Base-by-base conservation (phyloP, 2,329 filamentous ascomycete species). In the Fusarium coffeatum region DNA sequence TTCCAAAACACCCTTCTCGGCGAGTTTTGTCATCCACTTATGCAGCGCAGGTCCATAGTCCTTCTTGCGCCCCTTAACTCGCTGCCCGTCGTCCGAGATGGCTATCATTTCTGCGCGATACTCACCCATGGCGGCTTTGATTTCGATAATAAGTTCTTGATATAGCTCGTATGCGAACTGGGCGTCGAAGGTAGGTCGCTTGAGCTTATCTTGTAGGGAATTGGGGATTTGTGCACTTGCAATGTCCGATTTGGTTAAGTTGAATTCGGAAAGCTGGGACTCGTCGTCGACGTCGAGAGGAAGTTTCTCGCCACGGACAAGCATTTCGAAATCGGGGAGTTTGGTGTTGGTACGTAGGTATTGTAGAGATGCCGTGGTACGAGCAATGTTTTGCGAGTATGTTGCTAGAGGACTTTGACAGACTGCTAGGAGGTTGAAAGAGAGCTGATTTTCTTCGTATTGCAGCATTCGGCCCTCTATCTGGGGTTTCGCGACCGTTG, bases 381-480 rank as follows among this genome's bases (percentile, higher is more conserved):
- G 65, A 3, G 83, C 81, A 23, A 90, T 82, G 8, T 79, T 80
- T 78, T 63, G 86, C 61, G 76, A 83, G 13, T 89, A 80, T 5
- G 80, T 77, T 15, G 80, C 73, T 3, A 92, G 78, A 0, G 92
- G 90, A 60, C 90, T 91, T 60, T 87, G 86, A 67, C 91, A 91
- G 4, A 97, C 81, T 25, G 93, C 90, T 50, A 97, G 84, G 40
- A 97, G 87, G 68, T 89, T 94, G 80, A 93, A 97, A n/a, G 90
- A 87, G 30, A 93, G 85, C 55, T 89, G 85, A 13, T 85, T 88
- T 34, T 88, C 89, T 66, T 88, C 87, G 68, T 91, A 89, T 64
- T 88, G 85, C 11, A 84, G 79, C 86, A 97, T 95, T 46, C 91
- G 87, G 2, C 84, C 82, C 54, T 88, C 80, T 56, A 97, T 90